Conservation (phyloP, 257 asterid species). For the Scutellaria barbata region DNA sequence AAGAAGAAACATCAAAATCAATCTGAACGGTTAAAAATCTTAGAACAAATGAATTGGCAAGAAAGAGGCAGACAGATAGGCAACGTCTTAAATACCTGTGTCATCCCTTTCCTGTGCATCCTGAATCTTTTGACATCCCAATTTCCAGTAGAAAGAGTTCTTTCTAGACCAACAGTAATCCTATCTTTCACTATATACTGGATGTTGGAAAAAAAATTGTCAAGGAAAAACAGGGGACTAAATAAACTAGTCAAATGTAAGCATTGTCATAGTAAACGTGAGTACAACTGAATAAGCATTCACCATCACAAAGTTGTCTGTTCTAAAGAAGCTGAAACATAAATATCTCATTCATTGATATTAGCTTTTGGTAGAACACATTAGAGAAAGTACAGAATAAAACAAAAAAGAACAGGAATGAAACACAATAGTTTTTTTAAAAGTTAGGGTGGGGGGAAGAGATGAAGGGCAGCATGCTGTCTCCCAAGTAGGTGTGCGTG, state of each 20-base stretch:
- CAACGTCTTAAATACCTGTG: slow-evolving; percentile 63
- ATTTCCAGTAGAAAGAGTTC: slow-evolving; percentile 92
- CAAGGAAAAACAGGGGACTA: background rate
- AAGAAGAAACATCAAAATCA: slow-evolving; percentile 17
- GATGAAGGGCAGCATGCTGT: too few relatives aligned
- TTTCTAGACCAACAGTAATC: slow-evolving; percentile 75
- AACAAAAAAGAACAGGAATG: too few relatives aligned
- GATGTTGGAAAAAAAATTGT: slow-evolving; percentile 27
- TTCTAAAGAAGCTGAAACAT: background rate
- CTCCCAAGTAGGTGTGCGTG: too few relatives aligned
- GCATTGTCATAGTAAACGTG: background rate
- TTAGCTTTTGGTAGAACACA: too few relatives aligned
- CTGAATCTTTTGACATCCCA: slow-evolving; percentile 85
- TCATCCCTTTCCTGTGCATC: slow-evolving; percentile 92
- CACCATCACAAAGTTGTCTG: background rate
- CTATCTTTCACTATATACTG: slow-evolving; percentile 51
- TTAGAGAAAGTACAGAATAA: too few relatives aligned
- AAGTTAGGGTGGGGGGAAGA: too few relatives aligned
- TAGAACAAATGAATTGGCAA: background rate
- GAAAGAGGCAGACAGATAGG: slow-evolving; percentile 8
- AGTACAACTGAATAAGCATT: background rate
- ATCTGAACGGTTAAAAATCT: background rate
- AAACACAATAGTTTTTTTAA: too few relatives aligned
- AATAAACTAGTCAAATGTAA: background rate
- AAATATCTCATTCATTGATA: too few relatives aligned